Evolutionary conservation across 1,284 basidiomycete genomes (phyloP).

Genomic region (Malassezia yamatoensis): DNA sequence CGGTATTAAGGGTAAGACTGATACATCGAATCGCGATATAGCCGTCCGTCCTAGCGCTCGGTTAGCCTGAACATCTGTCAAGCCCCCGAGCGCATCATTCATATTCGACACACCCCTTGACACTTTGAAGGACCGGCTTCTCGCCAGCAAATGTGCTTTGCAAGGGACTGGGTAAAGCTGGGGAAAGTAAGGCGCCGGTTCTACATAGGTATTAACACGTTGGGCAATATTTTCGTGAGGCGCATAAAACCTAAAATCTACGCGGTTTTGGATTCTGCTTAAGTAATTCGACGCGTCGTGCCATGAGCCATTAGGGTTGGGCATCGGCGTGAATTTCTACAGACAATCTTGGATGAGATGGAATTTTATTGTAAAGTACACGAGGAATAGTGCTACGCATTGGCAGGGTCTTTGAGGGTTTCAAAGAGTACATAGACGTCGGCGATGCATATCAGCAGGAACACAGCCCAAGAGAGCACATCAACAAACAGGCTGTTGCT

Average conservation of each 20-base stretch:
- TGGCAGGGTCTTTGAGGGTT: constrained; percentile 9
- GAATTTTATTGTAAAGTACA: too few species aligned
- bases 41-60: background rate
- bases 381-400: constrained; percentile 1
- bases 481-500: background rate
- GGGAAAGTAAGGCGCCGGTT: too few species aligned
- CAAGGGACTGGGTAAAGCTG: too few species aligned
- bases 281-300: too few species aligned
- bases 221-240: too few species aligned
- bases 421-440: constrained; percentile 10
- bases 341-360: too few species aligned
- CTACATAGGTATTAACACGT: too few species aligned
- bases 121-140: constrained; percentile 3
- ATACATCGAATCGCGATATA: constrained; percentile 2
- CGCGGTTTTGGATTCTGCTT: too few species aligned
- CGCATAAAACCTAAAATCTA: too few species aligned
- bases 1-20: constrained; percentile 13
- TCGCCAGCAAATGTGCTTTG: too few species aligned
- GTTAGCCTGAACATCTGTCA: background rate
- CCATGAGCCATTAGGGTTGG: too few species aligned
- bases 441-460: constrained; percentile 15
- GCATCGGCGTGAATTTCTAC: too few species aligned
- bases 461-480: constrained; percentile 10
- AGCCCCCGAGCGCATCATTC: background rate
- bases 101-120: background rate